Base-by-base conservation (phyloP, 805 yeast species). In the Myxozyma melibiosi region DNA sequence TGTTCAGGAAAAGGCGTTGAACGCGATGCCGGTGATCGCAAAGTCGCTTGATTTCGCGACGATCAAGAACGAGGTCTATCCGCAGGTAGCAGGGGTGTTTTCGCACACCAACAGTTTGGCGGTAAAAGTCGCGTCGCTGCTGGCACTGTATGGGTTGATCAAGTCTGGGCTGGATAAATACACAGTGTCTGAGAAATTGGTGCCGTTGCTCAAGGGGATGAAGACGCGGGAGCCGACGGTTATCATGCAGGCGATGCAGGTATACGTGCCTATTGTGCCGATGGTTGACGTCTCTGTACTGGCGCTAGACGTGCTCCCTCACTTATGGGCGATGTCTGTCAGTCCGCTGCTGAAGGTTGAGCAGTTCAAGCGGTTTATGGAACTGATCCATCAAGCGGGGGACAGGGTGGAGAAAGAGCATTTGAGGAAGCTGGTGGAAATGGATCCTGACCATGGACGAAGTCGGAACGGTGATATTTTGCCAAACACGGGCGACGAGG, bases 31-130 rank as follows among this genome's bases (percentile, higher is more conserved):
- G 1, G 58, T 70, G 16, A 70, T 81, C 33, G 66, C 80, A 2
- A 77, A 72, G 6, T 74, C 79, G 44, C 73, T 85, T 45, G 91
- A 85, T 54, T 85, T 85, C 65, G 78, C 90, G 9, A 80, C 84
- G 18, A 78, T 90, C 55, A 90, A 92, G 64, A 85, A 83, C 64
- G 81, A 82, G 31, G 74, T 90, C n/a, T 82, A 88, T 69, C 96
- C 96, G 1, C 73, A 83, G 43, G 75, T 90, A 16, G 80, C 89
- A 43, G 79, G 78, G 43, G 79, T 89, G 6, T 94, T 92, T 72
- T 81, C 90, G 37, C 86, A 89, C 43, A 94, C 99, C 0, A 88
- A 91, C 0, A 83, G 94, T 28, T 75, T 91, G 33, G 83, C 87
- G 4, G 86, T 94, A 27, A 92, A 94, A 67, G 74, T 86, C 16